Conservation (phyloP, 1,284 basidiomycete species). For the Gomphus sp. region DNA sequence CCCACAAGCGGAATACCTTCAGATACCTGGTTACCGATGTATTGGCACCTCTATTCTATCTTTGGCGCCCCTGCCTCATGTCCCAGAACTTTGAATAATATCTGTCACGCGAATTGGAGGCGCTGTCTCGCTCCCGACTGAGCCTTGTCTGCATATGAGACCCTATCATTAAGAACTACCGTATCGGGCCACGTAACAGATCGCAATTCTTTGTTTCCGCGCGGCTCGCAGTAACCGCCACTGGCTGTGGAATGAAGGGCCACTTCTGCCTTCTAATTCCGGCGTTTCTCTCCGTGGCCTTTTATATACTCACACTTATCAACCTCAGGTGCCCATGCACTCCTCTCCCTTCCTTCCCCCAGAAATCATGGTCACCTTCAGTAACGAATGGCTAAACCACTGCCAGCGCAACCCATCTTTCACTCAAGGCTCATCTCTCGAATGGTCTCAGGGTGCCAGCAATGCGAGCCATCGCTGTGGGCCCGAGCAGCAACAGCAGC, state of each 20-base stretch:
- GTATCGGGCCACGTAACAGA: slow-evolving; percentile 5
- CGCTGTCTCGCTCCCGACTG: slow-evolving; percentile 3
- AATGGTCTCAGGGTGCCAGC: not conserved
- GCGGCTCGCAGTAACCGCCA: slow-evolving; percentile 1
- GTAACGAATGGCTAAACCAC: not conserved
- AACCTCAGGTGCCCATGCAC: not conserved
- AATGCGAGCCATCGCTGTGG: not conserved
- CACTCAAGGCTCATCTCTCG: not conserved
- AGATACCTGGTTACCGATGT: not conserved
- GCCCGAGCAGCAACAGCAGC: not conserved
- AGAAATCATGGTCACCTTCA: not conserved
- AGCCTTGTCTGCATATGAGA: slow-evolving; percentile 1
- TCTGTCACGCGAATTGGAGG: slow-evolving; percentile 3
- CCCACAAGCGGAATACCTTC: not conserved
- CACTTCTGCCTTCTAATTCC: not conserved
- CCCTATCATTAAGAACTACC: slow-evolving; percentile 4
- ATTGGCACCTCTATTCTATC: not conserved
- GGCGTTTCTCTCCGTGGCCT: not conserved
- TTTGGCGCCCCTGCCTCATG: not conserved
- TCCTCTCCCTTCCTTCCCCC: not conserved
- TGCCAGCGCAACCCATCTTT: not conserved
- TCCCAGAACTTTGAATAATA: not conserved
- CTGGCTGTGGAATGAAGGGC: not conserved
- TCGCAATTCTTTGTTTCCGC: slow-evolving; percentile 4
- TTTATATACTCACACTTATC: not conserved